phyloP scores from a whole-genome alignment of 2,329 filamentous ascomycete species.

The Neonectria ditissima region DNA sequence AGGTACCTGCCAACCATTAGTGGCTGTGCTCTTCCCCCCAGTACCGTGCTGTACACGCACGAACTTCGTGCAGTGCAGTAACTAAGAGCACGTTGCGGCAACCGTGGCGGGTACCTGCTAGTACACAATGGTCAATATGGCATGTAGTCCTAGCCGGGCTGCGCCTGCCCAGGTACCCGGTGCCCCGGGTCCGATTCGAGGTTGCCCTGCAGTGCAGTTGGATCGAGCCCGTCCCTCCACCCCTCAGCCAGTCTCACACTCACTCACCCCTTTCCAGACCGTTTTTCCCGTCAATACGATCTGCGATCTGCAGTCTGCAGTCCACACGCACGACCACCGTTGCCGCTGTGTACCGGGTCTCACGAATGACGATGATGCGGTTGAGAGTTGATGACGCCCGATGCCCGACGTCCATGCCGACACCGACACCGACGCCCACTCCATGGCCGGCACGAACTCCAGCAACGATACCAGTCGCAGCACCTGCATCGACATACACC shows the following conservation, averaged over 20 bases:
- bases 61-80: not conserved
- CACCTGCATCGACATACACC: too few species aligned
- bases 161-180: slow-evolving; percentile 1
- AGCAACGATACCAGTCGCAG: not conserved
- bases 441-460: not conserved
- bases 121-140: not conserved
- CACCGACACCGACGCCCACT: not conserved
- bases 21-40: not conserved
- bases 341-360: not conserved
- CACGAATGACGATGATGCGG: slow-evolving; percentile 1
- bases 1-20: not conserved
- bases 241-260: not conserved
- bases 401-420: not conserved
- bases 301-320: not conserved
- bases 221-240: not conserved
- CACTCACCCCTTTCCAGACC: not conserved
- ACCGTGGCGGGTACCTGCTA: not conserved
- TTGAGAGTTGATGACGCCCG: slow-evolving; percentile 8
- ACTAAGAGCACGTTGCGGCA: not conserved
- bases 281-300: not conserved
- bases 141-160: not conserved
- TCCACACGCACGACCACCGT: not conserved
- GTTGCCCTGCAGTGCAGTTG: not conserved
- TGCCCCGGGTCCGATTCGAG: not conserved
- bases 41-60: not conserved